Evolutionary conservation across 768 basidiomycete species (phyloP).

Genomic region (Auricularia sp.): DNA sequence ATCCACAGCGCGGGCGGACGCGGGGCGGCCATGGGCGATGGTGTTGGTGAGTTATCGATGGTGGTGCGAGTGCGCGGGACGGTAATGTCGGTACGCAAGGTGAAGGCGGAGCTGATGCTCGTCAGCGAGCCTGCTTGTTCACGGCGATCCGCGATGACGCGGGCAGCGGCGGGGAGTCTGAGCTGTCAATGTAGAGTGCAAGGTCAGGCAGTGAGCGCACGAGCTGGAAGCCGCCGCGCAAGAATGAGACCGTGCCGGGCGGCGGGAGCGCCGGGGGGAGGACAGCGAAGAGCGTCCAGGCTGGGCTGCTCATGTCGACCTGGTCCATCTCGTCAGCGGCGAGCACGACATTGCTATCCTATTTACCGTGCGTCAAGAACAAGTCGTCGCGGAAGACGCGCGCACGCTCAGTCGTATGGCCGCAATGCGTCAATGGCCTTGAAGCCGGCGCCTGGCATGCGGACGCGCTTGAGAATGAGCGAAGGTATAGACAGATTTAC

Average conservation of each 20-base stretch:
- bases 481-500: slow-evolving; percentile 84
- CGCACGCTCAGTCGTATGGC: slow-evolving; percentile 71
- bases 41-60: no score
- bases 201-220: slow-evolving; percentile 51
- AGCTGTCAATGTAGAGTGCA: slow-evolving; percentile 30
- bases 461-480: slow-evolving; percentile 77
- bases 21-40: no score
- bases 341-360: slow-evolving; percentile 69
- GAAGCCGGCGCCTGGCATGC: slow-evolving; percentile 60
- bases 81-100: no score
- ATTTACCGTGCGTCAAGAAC: slow-evolving; percentile 35
- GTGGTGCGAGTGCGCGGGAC: no score
- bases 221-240: slow-evolving; percentile 60
- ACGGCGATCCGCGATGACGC: background rate
- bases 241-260: slow-evolving; percentile 44
- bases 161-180: slow-evolving; percentile 14
- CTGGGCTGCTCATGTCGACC: slow-evolving; percentile 47
- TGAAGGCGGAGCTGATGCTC: no score
- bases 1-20: no score
- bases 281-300: slow-evolving; percentile 49
- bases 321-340: slow-evolving; percentile 72
- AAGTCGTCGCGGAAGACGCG: slow-evolving; percentile 61
- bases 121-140: background rate
- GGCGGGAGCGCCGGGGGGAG: slow-evolving; percentile 22
- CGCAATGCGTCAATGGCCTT: slow-evolving; percentile 58